phyloP scores from a whole-genome alignment of 352 stramenopile species.

The Elongisporangium prolatum region DNA sequence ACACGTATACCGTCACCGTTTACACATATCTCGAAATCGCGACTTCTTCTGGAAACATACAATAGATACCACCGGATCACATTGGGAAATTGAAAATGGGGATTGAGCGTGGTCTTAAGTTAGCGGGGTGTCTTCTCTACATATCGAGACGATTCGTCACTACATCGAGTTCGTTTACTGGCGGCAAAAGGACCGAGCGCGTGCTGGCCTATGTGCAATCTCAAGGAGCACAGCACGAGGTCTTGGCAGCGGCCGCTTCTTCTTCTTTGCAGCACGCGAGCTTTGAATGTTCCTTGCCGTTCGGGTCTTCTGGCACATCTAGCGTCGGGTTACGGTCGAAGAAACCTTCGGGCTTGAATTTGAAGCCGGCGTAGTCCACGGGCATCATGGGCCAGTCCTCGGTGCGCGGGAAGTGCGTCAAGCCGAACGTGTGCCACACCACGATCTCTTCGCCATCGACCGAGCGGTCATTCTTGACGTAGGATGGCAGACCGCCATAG shows the following conservation, averaged over 20 bases:
- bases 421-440: constrained; percentile 71
- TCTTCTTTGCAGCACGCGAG: constrained; percentile 1
- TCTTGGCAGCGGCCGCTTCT: neutral
- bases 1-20: too few species aligned
- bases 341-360: constrained; percentile 63
- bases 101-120: neutral
- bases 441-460: constrained; percentile 65
- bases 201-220: neutral
- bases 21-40: too few species aligned
- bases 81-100: neutral
- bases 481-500: constrained; percentile 43
- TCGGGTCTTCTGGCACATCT: constrained; percentile 36
- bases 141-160: neutral
- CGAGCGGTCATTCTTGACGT: constrained; percentile 42
- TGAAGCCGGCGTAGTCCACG: constrained; percentile 64
- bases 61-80: too few species aligned
- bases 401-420: constrained; percentile 58
- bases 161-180: neutral
- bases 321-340: constrained; percentile 59
- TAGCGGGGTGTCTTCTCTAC: neutral
- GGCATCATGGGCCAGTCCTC: constrained; percentile 82
- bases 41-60: too few species aligned
- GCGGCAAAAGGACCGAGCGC: neutral
- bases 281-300: constrained; percentile 30
- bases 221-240: neutral